These are phyloP conservation scores for Stachybotrys chlorohalonatus DNA, from an alignment of 2,329 filamentous ascomycete genomes.

Conservation along the genomic window DNA sequence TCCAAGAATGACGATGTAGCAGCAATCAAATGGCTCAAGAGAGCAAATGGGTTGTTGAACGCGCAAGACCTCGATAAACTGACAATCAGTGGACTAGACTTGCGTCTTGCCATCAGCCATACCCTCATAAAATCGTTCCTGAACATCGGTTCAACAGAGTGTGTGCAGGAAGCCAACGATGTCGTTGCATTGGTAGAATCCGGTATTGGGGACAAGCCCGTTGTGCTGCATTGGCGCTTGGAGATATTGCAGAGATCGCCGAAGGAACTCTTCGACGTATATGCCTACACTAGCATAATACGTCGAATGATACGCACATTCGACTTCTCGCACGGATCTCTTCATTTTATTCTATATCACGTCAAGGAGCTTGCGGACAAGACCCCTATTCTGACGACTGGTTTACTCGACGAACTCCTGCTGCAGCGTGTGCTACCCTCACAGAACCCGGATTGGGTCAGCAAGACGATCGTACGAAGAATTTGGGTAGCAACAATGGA, in stretches of 20 bases:
- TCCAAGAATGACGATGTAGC: slow-evolving; percentile 39
- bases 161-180: slow-evolving; percentile 41
- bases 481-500: slow-evolving; percentile 54
- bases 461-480: slow-evolving; percentile 58
- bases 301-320: slow-evolving; percentile 51
- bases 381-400: slow-evolving; percentile 36
- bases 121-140: slow-evolving; percentile 48
- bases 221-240: slow-evolving; percentile 59
- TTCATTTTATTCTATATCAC: slow-evolving; percentile 59
- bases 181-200: slow-evolving; percentile 53
- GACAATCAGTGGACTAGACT: slow-evolving; percentile 51
- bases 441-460: slow-evolving; percentile 50
- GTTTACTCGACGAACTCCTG: slow-evolving; percentile 56
- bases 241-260: slow-evolving; percentile 49
- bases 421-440: slow-evolving; percentile 41
- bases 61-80: slow-evolving; percentile 44
- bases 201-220: slow-evolving; percentile 53
- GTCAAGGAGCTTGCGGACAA: slow-evolving; percentile 54
- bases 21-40: slow-evolving; percentile 65
- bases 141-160: slow-evolving; percentile 31
- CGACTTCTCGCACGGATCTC: slow-evolving; percentile 51
- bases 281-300: slow-evolving; percentile 44
- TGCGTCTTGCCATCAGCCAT: slow-evolving; percentile 60
- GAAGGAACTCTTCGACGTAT: slow-evolving; percentile 36
- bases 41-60: slow-evolving; percentile 53